A percentile compares a stretch with the other conserved stretches of the same genome.
These are phyloP conservation scores for Colletotrichum echinochloae DNA, from an alignment of 2,329 filamentous ascomycete genomes.

Conservation along the genomic window DNA sequence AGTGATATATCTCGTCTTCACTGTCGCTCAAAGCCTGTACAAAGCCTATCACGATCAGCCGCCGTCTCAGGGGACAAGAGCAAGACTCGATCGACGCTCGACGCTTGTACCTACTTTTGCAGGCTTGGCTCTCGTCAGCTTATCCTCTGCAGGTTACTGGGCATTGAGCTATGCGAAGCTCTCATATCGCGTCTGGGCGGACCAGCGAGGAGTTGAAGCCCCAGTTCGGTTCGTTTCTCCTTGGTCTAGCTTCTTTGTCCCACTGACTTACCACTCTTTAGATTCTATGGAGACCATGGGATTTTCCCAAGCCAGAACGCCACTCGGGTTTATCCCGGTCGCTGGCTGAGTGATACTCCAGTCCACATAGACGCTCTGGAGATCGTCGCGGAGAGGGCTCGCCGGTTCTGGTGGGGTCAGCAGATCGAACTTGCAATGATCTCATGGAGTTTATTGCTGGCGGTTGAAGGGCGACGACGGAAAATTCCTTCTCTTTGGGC, in stretches of 20 bases:
- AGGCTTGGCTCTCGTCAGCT: conserved; percentile 58
- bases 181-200: conserved; percentile 65
- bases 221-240: conserved; percentile 51
- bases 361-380: conserved; percentile 65
- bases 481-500: conserved; percentile 66
- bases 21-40: conserved; percentile 44
- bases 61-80: conserved; percentile 52
- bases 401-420: conserved; percentile 72
- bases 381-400: conserved; percentile 65
- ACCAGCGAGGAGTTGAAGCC: conserved; percentile 52
- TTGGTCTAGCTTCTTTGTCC: conserved; percentile 16
- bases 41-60: conserved; percentile 46
- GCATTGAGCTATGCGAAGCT: conserved; percentile 56
- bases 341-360: conserved; percentile 66
- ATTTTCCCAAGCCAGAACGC: conserved; percentile 49
- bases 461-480: conserved; percentile 69
- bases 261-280: conserved; percentile 26
- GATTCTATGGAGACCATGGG: conserved; percentile 49
- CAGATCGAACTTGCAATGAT: conserved; percentile 68
- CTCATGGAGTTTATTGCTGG: conserved; percentile 68
- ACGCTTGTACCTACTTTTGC: conserved; percentile 54
- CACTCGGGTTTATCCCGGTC: conserved; percentile 53
- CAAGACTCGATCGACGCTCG: conserved; percentile 46
- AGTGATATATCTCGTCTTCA: conserved; percentile 40
- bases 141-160: conserved; percentile 58